Evolutionary conservation across 2,329 filamentous ascomycete genomes (phyloP).

Genomic region (Ceratocystis variospora): DNA sequence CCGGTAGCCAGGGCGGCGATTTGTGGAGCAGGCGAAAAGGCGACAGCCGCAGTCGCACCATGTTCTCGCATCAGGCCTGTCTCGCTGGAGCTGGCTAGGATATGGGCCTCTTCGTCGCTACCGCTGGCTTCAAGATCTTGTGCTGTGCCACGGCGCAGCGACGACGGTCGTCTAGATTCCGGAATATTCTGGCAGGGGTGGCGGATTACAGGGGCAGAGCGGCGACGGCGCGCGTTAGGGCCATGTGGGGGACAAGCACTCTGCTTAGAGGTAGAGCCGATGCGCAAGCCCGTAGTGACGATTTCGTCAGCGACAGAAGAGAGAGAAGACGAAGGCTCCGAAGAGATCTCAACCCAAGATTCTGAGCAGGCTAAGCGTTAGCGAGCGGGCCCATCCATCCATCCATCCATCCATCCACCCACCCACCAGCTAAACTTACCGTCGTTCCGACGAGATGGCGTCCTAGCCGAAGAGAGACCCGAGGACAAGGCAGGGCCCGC

Average conservation of each 20-base stretch:
- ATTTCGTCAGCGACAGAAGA: constrained; percentile 80
- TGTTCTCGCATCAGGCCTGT: neutral
- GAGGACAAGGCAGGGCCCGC: neutral
- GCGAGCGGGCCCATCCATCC: too few species aligned
- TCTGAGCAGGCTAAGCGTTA: constrained; percentile 37
- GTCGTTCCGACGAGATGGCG: neutral
- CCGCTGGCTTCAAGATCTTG: constrained; percentile 93
- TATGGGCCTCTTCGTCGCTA: constrained; percentile 60
- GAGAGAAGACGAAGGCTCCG: constrained; percentile 81
- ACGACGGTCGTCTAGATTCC: constrained; percentile 26
- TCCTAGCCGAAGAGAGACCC: neutral
- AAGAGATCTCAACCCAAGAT: constrained; percentile 91
- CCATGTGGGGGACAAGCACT: constrained; percentile 22
- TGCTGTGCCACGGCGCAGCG: constrained; percentile 51
- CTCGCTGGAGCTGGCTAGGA: constrained; percentile 27
- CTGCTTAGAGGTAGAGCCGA: constrained; percentile 41
- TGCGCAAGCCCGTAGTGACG: constrained; percentile 71
- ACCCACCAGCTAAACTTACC: neutral
- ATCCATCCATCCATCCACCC: too few species aligned
- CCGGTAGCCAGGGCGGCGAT: constrained; percentile 4
- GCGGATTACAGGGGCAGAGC: constrained; percentile 20
- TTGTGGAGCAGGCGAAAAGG: constrained; percentile 6
- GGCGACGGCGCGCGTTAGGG: constrained; percentile 39
- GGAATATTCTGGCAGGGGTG: constrained; percentile 7
- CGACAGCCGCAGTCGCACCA: neutral